Evolutionary conservation across 1,284 basidiomycete genomes (phyloP), one percentile per base, ranked within the genome.

Genomic region (Boletus holoroseus): DNA sequence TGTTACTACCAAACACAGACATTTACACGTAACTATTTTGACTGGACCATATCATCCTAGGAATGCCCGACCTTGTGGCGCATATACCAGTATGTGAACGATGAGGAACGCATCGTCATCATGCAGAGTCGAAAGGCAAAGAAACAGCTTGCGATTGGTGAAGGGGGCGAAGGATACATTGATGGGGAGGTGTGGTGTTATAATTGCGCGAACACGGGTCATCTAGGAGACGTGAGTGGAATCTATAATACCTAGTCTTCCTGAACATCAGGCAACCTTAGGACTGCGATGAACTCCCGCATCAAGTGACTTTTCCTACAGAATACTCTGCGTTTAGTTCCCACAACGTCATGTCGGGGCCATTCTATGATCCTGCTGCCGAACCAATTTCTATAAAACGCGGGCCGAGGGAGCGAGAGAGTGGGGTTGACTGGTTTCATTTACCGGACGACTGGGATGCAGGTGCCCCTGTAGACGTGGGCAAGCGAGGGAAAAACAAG

Each of bases 61-160:
- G 87, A 88, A 73, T 96, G 93, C 57, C 90, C 91, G 1, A 87
- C 86, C 0, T 70, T 90, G 40, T 96, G 93, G 93, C 76, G 93
- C 37, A 73, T 92, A 53, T 96, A 96, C 62, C 76, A 83, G 26
- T 95, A 94, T 61, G 73, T 85, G 40, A 73, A 75, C 2, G 75
- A 78, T 6, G 74, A 75, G 2, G 82, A 81, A 30, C 79, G 82
- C 26, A 64, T 70, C 6, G 58, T 64, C 3, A 77, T 76, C n/a
- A 63, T 85, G 2, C 64, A 68, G n/a, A 58, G 52, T 24, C 77
- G 86, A 31, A 72, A 76, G 51, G 64, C 71, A 30, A 83, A 76
- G 60, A 74, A 72, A 48, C 59, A 69, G 3, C 61, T 82, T 7
- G 59, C 61, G 5, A 64, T 87, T 8, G 85, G 85, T n/a, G 62